Evolutionary conservation across 2,329 filamentous ascomycete genomes (phyloP).

Genomic region (Arthroderma uncinatum): DNA sequence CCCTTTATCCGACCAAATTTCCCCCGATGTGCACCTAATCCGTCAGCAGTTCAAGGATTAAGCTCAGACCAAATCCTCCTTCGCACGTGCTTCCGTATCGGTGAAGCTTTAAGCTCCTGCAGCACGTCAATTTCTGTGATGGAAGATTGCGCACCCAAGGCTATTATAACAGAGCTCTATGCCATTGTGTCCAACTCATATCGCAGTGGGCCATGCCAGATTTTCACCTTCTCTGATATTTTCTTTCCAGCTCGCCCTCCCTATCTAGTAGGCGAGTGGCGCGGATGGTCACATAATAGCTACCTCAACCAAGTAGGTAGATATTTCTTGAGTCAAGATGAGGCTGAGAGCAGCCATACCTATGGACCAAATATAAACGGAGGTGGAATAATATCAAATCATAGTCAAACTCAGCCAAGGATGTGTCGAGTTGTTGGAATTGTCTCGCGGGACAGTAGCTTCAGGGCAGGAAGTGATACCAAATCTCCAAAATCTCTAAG

Average conservation of each 20-base stretch:
- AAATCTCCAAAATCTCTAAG: not conserved
- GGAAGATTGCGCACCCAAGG: not conserved
- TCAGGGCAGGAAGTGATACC: not conserved
- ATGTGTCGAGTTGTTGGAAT: conserved; percentile 11
- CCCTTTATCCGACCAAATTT: conserved; percentile 9
- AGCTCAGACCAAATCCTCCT: conserved; percentile 10
- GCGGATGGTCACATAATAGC: conserved; percentile 6
- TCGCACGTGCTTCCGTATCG: conserved; percentile 13
- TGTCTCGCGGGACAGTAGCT: not conserved
- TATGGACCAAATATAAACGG: not conserved
- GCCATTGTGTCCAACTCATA: conserved; percentile 14
- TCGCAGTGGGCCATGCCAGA: conserved; percentile 8
- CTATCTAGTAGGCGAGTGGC: conserved; percentile 11
- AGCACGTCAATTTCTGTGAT: not conserved
- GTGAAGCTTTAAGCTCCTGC: conserved; percentile 7
- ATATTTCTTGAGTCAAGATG: conserved; percentile 5
- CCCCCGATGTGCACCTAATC: conserved; percentile 3
- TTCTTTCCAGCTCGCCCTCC: conserved; percentile 11
- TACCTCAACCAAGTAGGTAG: conserved; percentile 5
- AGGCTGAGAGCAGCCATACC: not conserved
- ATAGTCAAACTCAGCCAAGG: not conserved
- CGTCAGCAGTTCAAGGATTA: conserved; percentile 13
- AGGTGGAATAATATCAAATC: not conserved
- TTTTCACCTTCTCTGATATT: conserved; percentile 13
- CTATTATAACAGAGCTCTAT: conserved; percentile 13